Base-by-base conservation (phyloP, 1,284 basidiomycete genomes). In the Hemileia vastatrix region DNA sequence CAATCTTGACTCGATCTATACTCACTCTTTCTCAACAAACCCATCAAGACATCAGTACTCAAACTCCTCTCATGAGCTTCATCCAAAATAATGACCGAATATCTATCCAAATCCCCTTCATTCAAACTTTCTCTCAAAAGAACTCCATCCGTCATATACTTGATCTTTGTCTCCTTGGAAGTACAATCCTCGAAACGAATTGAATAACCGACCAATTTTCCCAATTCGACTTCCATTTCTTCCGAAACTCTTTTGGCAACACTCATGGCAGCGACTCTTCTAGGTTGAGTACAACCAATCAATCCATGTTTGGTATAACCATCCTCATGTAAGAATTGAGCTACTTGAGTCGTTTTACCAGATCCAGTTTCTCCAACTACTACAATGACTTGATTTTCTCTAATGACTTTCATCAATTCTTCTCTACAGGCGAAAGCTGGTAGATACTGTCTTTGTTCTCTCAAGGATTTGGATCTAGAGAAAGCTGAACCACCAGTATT, bases 101-200 rank as follows among this genome's bases (percentile, higher is more conserved):
- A 98, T 57, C 88, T 81, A 74, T 97, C 93, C 48, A 97, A 78
- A 73, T 97, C 94, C 8, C 89, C 89, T 75, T 97, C 94, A 67
- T 96, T 96, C 33, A 96, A 77, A 1, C 90, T 93, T 76, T 98
- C 93, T 71, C 93, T 84, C 6, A 96, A 83, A 11, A 98, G 80
- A 0, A 98, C 90, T 81, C 93, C 94, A 70, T 97, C 93, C 0
- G 94, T 97, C 93, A 97, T 96, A 90, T 88, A 94, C 79, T 97
- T 97, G 76, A 97, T 95, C 77, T 86, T 90, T 1, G 93, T 98
- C 47, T 90, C 86, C 2, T 85, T 80, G 0, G 86, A 86, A 0
- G 94, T 97, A 72, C 90, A 93, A 74, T 97, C 93, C 77, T 98
- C 94, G 71, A 97, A 97, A 65, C 94, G 89, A 73, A 98, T 97